These are phyloP conservation scores for Suillus hirtellus DNA, from an alignment of 768 basidiomycete species.

Conservation along the genomic window DNA sequence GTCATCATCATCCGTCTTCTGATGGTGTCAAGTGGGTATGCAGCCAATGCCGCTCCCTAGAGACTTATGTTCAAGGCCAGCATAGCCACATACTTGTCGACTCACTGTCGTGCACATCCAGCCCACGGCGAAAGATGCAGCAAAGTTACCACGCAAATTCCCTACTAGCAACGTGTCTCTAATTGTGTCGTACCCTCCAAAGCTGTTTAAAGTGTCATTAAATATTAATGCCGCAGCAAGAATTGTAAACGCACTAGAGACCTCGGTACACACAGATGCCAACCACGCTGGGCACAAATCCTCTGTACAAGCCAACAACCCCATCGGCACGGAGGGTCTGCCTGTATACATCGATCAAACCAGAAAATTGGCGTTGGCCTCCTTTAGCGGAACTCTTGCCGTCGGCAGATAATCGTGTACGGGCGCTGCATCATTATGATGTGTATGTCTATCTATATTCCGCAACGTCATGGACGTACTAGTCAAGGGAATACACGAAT, in stretches of 20 bases:
- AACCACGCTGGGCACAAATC: slow-evolving; percentile 42
- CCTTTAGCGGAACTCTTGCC: slow-evolving; percentile 37
- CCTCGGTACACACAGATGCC: slow-evolving; percentile 47
- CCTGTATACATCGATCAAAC: slow-evolving; percentile 44
- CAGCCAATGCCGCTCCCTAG: slow-evolving; percentile 37
- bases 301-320: slow-evolving; percentile 41
- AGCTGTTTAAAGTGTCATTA: slow-evolving; percentile 27
- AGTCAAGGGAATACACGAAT: slow-evolving; percentile 49
- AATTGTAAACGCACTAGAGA: slow-evolving; percentile 36
- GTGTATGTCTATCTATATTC: neutral
- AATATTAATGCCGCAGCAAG: neutral
- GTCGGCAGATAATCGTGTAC: slow-evolving; percentile 44
- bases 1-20: slow-evolving; percentile 52
- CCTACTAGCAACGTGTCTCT: slow-evolving; percentile 41
- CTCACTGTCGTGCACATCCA: slow-evolving; percentile 43
- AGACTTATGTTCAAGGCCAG: neutral
- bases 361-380: slow-evolving; percentile 42
- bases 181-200: slow-evolving; percentile 45
- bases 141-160: slow-evolving; percentile 39
- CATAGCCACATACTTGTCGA: neutral
- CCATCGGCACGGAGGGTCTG: slow-evolving; percentile 44
- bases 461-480: slow-evolving; percentile 25
- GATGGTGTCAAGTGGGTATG: slow-evolving; percentile 48
- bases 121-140: slow-evolving; percentile 42
- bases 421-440: slow-evolving; percentile 28